Evolutionary conservation across 257 asterid species (phyloP).

Genomic region (Scutellaria baicalensis): DNA sequence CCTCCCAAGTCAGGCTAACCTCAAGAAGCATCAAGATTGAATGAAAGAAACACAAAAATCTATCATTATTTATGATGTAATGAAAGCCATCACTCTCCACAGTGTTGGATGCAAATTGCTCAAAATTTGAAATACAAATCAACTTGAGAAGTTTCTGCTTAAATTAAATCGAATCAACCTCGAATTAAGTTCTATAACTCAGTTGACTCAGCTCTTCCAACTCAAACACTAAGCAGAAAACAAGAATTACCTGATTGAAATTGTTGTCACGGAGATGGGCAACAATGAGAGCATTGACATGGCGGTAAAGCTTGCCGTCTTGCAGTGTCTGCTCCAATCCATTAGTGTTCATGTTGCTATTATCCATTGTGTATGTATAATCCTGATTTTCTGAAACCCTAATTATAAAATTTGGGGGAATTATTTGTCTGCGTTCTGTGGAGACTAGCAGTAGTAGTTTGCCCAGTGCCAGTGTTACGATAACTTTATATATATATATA

Average conservation of each 20-base stretch:
- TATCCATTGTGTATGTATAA: constrained; percentile 21
- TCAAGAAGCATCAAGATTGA: neutral
- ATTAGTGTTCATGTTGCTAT: constrained; percentile 18
- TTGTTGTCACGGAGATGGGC: constrained; percentile 78
- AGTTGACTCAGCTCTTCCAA: neutral
- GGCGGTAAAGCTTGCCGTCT: constrained; percentile 67
- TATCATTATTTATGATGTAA: neutral
- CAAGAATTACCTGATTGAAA: constrained; percentile 54
- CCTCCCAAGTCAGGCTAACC: neutral
- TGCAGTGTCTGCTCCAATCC: constrained; percentile 62
- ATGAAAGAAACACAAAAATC: neutral
- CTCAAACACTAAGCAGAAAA: neutral
- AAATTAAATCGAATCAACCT: neutral
- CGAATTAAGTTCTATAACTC: neutral
- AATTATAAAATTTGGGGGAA: neutral
- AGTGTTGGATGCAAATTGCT: neutral
- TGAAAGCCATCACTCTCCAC: neutral
- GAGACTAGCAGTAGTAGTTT: neutral
- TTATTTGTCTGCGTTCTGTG: neutral
- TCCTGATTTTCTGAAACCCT: constrained; percentile 6
- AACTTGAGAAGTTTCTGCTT: neutral
- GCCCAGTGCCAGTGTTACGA: no score
- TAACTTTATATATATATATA: no score
- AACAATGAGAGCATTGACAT: constrained; percentile 60
- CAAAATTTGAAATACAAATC: neutral